phyloP scores from a whole-genome alignment of 2,329 filamentous ascomycete genomes.

The Trichoderma atrobrunneum region DNA sequence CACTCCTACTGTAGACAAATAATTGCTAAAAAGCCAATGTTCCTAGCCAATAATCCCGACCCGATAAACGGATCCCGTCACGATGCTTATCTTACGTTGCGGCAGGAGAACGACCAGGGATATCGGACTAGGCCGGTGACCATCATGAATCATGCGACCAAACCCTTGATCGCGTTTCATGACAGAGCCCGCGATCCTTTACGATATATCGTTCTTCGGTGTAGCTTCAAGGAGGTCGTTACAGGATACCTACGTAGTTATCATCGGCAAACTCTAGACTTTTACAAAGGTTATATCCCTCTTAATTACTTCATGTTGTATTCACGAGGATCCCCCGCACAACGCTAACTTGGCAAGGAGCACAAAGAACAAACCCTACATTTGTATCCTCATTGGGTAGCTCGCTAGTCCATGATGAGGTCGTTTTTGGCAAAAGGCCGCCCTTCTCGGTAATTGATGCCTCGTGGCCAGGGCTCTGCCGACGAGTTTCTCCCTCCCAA shows the following conservation, averaged over 20 bases:
- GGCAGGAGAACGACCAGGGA: not conserved
- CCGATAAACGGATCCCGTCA: not conserved
- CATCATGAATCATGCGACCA: not conserved
- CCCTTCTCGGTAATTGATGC: not conserved
- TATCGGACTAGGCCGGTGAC: not conserved
- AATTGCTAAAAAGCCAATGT: not conserved
- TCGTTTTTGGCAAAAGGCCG: not conserved
- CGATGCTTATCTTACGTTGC: constrained; percentile 5
- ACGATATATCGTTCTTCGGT: not conserved
- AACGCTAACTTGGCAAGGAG: constrained; percentile 1
- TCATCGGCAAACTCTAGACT: not conserved
- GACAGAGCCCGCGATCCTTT: not conserved
- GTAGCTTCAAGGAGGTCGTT: not conserved
- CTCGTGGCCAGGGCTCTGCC: not conserved
- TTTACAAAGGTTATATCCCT: not conserved
- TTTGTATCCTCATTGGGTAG: not conserved
- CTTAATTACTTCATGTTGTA: not conserved
- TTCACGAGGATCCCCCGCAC: not conserved
- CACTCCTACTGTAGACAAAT: not conserved
- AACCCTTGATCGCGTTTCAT: not conserved
- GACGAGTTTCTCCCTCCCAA: not conserved
- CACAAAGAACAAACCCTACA: not conserved
- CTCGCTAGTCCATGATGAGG: not conserved
- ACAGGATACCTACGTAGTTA: not conserved
- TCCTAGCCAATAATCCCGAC: not conserved